Percentiles rank a stretch among this genome's conserved stretches.
Conservation (phyloP, 768 basidiomycete genomes). For the Tubosaeta sp. region DNA sequence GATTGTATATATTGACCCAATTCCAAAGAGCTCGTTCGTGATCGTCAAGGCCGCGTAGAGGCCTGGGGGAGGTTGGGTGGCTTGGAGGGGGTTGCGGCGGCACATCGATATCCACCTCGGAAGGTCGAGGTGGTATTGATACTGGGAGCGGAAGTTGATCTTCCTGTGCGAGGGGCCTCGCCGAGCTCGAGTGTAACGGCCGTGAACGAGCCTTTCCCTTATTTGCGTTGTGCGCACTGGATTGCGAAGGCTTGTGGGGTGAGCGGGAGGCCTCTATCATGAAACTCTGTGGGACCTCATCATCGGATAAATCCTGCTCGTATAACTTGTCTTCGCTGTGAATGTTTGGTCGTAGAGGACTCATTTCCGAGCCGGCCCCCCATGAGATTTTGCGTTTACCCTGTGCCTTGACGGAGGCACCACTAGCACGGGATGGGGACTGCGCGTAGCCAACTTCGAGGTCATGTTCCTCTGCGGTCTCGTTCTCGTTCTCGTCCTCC, state of each 20-base stretch:
- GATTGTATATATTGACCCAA: constrained; percentile 98
- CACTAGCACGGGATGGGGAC: constrained; percentile 30
- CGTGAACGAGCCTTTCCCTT: constrained; percentile 44
- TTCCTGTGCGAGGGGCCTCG: constrained; percentile 36
- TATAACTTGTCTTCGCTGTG: constrained; percentile 60
- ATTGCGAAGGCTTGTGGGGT: constrained; percentile 36
- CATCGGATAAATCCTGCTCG: constrained; percentile 64
- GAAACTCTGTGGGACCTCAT: constrained; percentile 82
- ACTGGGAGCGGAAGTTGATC: constrained; percentile 37
- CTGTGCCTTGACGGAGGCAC: constrained; percentile 33
- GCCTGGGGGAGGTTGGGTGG: constrained; percentile 32
- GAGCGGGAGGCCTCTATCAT: constrained; percentile 66
- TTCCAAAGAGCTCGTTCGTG: constrained; percentile 95
- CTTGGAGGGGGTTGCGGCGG: constrained; percentile 18
- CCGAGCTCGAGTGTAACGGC: constrained; percentile 49
- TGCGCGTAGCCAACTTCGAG: constrained; percentile 56
- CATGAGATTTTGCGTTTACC: constrained; percentile 55
- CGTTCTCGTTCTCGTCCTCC: constrained; percentile 57
- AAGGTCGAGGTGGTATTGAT: constrained; percentile 61
- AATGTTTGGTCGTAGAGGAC: constrained; percentile 64
- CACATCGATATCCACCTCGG: constrained; percentile 50
- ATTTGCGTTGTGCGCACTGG: constrained; percentile 22
- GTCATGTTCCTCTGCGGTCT: constrained; percentile 44
- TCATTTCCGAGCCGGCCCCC: constrained; percentile 56
- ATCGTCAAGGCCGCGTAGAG: constrained; percentile 69